Conservation (phyloP, 192 early-diverging fungal species). For the Coemansia sp. region DNA sequence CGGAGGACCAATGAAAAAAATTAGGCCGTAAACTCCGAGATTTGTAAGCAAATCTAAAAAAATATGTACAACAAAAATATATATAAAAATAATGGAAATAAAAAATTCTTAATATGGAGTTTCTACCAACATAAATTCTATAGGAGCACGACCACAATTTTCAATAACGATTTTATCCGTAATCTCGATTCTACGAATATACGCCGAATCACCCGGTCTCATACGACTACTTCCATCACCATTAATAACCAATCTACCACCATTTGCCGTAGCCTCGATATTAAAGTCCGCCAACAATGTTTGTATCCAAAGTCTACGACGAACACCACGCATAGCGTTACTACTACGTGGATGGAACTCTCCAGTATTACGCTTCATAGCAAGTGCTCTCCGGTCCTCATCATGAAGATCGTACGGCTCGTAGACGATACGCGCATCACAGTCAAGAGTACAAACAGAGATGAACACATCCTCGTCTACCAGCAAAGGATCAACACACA, state of each 20-base stretch:
- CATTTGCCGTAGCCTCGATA: slow-evolving; percentile 22
- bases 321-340: slow-evolving; percentile 22
- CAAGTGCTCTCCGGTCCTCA: slow-evolving; percentile 11
- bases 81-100: background rate
- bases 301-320: slow-evolving; percentile 50
- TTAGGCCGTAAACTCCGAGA: too few relatives aligned
- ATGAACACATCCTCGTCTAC: slow-evolving; percentile 49
- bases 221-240: slow-evolving; percentile 41
- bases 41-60: too few relatives aligned
- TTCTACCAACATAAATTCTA: slow-evolving; percentile 50
- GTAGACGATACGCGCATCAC: slow-evolving; percentile 20
- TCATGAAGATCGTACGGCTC: slow-evolving; percentile 49
- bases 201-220: slow-evolving; percentile 50
- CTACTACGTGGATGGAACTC: background rate
- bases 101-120: slow-evolving; percentile 36
- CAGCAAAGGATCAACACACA: slow-evolving; percentile 43
- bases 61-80: background rate
- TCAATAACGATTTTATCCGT: slow-evolving; percentile 28
- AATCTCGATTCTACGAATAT: slow-evolving; percentile 38
- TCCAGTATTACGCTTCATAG: slow-evolving; percentile 9
- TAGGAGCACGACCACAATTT: slow-evolving; percentile 43
- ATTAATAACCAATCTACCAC: slow-evolving; percentile 42
- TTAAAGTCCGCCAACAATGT: slow-evolving; percentile 35
- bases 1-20: background rate
- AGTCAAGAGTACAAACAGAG: slow-evolving; percentile 35